These are phyloP conservation scores for Potentilla sterilis DNA, from an alignment of 306 rosid genomes.

Conservation along the genomic window DNA sequence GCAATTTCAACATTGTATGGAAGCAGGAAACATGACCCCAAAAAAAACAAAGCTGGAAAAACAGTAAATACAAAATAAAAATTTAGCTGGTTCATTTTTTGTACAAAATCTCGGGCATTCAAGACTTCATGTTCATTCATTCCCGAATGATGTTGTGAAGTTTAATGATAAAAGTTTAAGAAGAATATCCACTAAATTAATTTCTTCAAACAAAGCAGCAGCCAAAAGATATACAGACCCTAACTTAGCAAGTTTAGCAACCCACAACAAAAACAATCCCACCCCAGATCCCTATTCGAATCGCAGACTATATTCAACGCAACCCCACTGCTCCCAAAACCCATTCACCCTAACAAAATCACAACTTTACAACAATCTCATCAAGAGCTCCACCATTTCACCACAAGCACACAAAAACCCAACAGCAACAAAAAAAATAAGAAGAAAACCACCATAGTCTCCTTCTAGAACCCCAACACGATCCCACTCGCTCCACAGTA, in stretches of 20 bases:
- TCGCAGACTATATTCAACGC: conserved; percentile 25
- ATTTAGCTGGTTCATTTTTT: not conserved
- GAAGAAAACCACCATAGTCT: too few relatives aligned
- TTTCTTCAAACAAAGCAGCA: not conserved
- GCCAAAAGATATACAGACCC: conserved; percentile 9
- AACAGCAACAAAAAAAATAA: too few relatives aligned
- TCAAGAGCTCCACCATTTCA: too few relatives aligned
- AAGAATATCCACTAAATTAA: too few relatives aligned
- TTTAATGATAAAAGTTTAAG: too few relatives aligned
- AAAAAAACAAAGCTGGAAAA: not conserved
- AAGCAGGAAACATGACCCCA: not conserved
- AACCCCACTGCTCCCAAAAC: conserved; percentile 33
- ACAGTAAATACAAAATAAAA: not conserved
- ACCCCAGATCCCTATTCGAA: conserved; percentile 54
- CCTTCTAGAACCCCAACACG: too few relatives aligned
- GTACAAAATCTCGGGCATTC: not conserved
- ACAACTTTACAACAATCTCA: conserved; percentile 18
- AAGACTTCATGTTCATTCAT: not conserved
- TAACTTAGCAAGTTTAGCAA: too few relatives aligned
- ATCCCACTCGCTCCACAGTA: too few relatives aligned
- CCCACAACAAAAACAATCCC: not conserved
- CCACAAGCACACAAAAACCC: too few relatives aligned
- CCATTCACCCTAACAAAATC: conserved; percentile 34
- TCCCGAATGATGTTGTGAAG: not conserved
- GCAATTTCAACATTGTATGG: not conserved